Evolutionary conservation across 2,329 filamentous ascomycete genomes (phyloP).

Genomic region (Helotiales sp.): DNA sequence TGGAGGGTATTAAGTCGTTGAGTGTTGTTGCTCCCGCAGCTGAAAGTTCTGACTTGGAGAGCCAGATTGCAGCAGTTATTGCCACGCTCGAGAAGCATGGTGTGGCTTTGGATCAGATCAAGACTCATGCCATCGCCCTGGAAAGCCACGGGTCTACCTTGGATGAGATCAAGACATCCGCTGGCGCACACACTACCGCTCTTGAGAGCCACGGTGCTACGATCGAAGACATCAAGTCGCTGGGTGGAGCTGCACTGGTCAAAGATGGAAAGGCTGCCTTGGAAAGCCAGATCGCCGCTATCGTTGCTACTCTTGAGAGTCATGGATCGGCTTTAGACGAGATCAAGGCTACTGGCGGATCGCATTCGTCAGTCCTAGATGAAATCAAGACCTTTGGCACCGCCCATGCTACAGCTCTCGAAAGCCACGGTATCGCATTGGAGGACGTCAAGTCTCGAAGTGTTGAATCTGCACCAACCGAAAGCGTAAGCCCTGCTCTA

Average conservation of each 20-base stretch:
- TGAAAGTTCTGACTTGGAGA: constrained; percentile 7
- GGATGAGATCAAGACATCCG: constrained; percentile 17
- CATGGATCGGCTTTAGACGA: constrained; percentile 31
- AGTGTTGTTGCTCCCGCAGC: background rate
- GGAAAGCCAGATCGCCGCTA: constrained; percentile 32
- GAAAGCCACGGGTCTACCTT: constrained; percentile 16
- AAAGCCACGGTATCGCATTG: constrained; percentile 23
- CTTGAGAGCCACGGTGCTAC: constrained; percentile 28
- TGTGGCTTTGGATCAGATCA: constrained; percentile 13
- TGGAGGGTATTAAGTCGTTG: constrained; percentile 23
- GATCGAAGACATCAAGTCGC: constrained; percentile 22
- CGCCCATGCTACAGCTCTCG: background rate
- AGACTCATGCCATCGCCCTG: constrained; percentile 24
- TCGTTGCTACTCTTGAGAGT: constrained; percentile 20
- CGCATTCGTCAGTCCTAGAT: constrained; percentile 19
- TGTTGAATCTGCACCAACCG: background rate
- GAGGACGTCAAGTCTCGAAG: constrained; percentile 28
- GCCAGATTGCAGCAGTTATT: constrained; percentile 21
- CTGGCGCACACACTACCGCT: constrained; percentile 17
- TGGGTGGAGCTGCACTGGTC: constrained; percentile 6
- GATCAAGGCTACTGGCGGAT: constrained; percentile 20
- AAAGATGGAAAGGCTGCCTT: constrained; percentile 22
- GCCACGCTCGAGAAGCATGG: constrained; percentile 25
- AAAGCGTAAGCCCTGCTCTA: background rate
- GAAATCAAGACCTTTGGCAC: constrained; percentile 22